These are phyloP conservation scores for Colletotrichum cuscutae DNA, from an alignment of 2,329 filamentous ascomycete genomes.

Conservation along the genomic window DNA sequence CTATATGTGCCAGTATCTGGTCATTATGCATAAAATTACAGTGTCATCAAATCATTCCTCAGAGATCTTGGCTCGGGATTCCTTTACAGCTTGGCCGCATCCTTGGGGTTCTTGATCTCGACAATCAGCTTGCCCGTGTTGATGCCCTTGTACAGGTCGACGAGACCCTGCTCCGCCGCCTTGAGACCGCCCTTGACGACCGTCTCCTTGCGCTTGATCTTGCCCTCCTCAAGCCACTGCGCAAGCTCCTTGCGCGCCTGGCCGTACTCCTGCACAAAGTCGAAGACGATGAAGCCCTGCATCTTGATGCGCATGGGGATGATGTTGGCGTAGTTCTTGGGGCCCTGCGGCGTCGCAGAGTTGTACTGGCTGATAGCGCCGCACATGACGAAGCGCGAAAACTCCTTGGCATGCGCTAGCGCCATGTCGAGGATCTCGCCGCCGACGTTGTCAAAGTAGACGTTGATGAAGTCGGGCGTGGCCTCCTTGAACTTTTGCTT, in stretches of 20 bases:
- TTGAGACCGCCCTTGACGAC: slow-evolving; percentile 76
- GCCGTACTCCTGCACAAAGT: slow-evolving; percentile 68
- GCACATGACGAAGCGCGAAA: slow-evolving; percentile 77
- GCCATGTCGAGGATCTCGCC: slow-evolving; percentile 77
- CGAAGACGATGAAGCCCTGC: slow-evolving; percentile 80
- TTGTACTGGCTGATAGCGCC: slow-evolving; percentile 79
- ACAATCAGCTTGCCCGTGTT: slow-evolving; percentile 77
- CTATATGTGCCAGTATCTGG: background rate
- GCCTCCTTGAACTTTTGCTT: slow-evolving; percentile 67
- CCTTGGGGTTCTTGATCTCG: slow-evolving; percentile 55
- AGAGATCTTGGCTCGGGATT: background rate
- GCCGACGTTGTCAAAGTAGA: slow-evolving; percentile 81
- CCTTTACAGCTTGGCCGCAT: slow-evolving; percentile 29
- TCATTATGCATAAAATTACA: slow-evolving; percentile 29
- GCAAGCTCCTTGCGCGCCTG: slow-evolving; percentile 69
- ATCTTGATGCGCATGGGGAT: slow-evolving; percentile 68
- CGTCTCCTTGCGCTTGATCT: slow-evolving; percentile 77
- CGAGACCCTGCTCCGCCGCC: slow-evolving; percentile 70
- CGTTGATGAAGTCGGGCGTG: slow-evolving; percentile 70
- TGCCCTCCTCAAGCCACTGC: slow-evolving; percentile 77
- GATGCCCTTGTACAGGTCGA: slow-evolving; percentile 72
- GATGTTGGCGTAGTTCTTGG: slow-evolving; percentile 64
- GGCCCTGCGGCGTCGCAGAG: slow-evolving; percentile 62
- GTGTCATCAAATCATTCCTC: slow-evolving; percentile 26
- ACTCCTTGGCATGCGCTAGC: slow-evolving; percentile 69